Evolutionary conservation across 352 stramenopile species (phyloP).

Genomic region (Globisporangium apiculatum): DNA sequence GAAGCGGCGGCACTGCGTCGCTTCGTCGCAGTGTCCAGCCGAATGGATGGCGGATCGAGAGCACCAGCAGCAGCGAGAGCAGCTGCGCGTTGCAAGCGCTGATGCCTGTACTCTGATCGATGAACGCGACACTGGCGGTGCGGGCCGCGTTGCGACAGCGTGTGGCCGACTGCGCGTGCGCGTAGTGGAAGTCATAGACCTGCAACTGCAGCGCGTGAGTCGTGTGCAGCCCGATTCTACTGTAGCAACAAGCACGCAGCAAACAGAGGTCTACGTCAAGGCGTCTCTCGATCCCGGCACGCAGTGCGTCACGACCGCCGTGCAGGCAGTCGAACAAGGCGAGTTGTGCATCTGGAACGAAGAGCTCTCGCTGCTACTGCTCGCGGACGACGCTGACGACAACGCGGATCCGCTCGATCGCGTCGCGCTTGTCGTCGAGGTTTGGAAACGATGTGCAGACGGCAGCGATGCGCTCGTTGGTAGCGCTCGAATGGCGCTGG

Average conservation of each 20-base stretch:
- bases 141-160: not conserved
- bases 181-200: not conserved
- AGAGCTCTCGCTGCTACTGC: not conserved
- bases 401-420: not conserved
- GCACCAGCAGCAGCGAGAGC: not conserved
- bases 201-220: not conserved
- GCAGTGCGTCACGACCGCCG: not conserved
- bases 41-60: not conserved
- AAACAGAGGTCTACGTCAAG: slow-evolving; percentile 2
- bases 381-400: not conserved
- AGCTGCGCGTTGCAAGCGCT: not conserved
- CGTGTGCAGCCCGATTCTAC: too few relatives aligned
- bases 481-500: not conserved
- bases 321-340: not conserved
- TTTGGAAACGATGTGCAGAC: slow-evolving; percentile 1
- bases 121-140: not conserved
- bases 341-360: not conserved
- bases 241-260: not conserved
- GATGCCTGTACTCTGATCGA: not conserved
- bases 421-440: slow-evolving; percentile 4
- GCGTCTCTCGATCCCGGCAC: slow-evolving; percentile 4
- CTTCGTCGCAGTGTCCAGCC: not conserved
- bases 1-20: not conserved
- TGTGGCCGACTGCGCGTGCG: not conserved
- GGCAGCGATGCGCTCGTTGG: slow-evolving; percentile 1